Evolutionary conservation across 352 stramenopile species (phyloP), one percentile per base, ranked within the genome.

Genomic region (Globisporangium ultimum): DNA sequence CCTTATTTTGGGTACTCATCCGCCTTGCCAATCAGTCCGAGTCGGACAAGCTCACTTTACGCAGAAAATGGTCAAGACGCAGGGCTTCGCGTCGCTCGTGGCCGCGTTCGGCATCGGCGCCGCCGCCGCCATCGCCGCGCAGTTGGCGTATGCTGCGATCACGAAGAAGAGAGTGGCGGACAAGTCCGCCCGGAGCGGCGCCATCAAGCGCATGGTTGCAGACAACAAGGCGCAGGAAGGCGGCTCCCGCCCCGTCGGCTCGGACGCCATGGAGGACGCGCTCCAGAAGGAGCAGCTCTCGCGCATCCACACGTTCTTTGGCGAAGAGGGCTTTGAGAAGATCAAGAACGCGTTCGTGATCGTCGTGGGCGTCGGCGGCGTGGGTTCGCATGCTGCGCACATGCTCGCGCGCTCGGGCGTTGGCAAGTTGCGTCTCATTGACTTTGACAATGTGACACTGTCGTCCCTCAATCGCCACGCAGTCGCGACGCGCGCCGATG

Each of bases 381-480:
- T 99, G 6, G 97, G 98, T 5, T 93, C 81, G 38, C 97, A 99
- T 68, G 88, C 93, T 6, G 96, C 96, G n/a, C 84, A 99, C 68
- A 98, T 99, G 94, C 78, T 99, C 54, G 97, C 93, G 45, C 85
- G 97, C 52, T 97, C 95, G 17, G 97, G 97, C 17, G 95, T 99
- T 3, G 75, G 87, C 46, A 85, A 90, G 46, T 64, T 99, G 49
- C 84, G 96, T n/a, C 76, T 99, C 32, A 90, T 99, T 22, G 98
- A 99, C 80, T 99, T 99, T 88, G 98, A 99, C 73, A 98, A 99
- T 68, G 96, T 99, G 13, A 99, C 97, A 32, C 75, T 99, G 48
- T 99, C 95, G 48, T 99, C 93, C 51, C 80, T 99, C 40, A 99
- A 99, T 85, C 93, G 97, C 58, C 97, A 99, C 78, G 97, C 98